phyloP scores from a whole-genome alignment of 2,329 filamentous ascomycete species.

The Lomentospora prolificans region DNA sequence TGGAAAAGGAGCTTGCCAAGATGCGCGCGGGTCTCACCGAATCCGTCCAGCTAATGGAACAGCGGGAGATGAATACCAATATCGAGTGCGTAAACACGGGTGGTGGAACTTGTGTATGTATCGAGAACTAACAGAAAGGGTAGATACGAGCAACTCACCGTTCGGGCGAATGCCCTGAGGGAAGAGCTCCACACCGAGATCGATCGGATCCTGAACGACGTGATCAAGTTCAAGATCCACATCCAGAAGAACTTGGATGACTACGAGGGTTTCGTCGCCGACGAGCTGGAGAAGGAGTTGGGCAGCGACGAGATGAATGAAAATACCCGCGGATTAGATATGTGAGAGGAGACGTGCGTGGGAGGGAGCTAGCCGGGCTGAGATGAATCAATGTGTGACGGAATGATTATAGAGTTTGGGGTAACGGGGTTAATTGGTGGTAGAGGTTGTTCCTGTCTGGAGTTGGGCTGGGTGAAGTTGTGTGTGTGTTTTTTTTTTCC shows the following conservation, averaged over 20 bases:
- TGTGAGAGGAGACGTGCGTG: conserved; percentile 20
- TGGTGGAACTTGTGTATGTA: not conserved
- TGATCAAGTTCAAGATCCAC: conserved; percentile 98
- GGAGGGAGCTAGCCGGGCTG: not conserved
- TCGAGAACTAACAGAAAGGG: not conserved
- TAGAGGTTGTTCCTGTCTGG: not conserved
- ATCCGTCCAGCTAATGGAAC: conserved; percentile 83
- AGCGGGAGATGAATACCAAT: conserved; percentile 90
- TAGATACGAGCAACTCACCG: conserved; percentile 85
- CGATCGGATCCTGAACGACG: conserved; percentile 90
- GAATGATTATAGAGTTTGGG: not conserved
- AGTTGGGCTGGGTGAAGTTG: not conserved
- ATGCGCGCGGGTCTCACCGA: conserved; percentile 80
- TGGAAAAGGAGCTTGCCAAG: conserved; percentile 95
- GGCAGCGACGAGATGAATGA: conserved; percentile 51
- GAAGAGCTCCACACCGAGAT: conserved; percentile 97
- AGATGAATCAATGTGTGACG: not conserved
- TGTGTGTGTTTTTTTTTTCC: too few species aligned
- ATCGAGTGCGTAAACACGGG: conserved; percentile 56
- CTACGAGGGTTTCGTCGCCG: conserved; percentile 86
- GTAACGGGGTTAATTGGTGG: not conserved
- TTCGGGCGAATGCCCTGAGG: conserved; percentile 72
- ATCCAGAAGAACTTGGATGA: conserved; percentile 87
- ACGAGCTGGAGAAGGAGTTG: conserved; percentile 82
- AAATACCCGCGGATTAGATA: conserved; percentile 41